Evolutionary conservation across 805 yeast species (phyloP), one percentile per base, ranked within the genome.

Genomic region (Geotrichum ghanense): DNA sequence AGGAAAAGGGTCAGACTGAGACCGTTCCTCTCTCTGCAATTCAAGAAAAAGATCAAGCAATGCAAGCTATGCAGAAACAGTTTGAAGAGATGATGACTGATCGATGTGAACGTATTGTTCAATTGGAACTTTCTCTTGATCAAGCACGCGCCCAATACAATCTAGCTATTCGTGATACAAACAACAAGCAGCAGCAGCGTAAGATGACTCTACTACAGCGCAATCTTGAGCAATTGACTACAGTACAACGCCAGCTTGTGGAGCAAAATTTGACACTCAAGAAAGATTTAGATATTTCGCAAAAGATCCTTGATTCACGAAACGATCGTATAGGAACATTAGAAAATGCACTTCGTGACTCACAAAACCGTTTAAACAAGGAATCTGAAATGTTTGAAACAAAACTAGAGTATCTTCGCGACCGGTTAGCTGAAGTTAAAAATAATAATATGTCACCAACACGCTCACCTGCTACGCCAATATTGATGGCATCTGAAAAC

Each of bases 241-340:
- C 65, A n/a, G 79, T 79, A 47, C 70, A 82, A 46, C 70, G 70
- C 44, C 83, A 81, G 50, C 72, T 81, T 25, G 81, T 79, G 50
- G 61, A 68, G n/a, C 81, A 79, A 56, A 83, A 83, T 57, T 63
- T 69, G 24, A 67, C 73, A 44, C 62, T 83, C 26, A 68, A 75
- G 44, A 75, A 71, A 53, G 86, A 81, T 53, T 65, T 81, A 17
- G 67, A 68, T 22, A 66, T 78, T 3, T 68, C 77, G 35, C 76
- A 76, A 48, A 71, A 75, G 51, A 70, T 81, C 49, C 72, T 81
- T 24, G 79, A 74, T 17, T 64, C 76, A 16, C 71, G 86, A 46
- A 75, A 75, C 49, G 70, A 69, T 45, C 70, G 82, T 43, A 81
- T 83, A 43, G 67, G 68, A 45, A 69, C 73, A 24, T 65, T 83